Conservation (phyloP, 306 rosid species). For the Hippophae tibetana region DNA sequence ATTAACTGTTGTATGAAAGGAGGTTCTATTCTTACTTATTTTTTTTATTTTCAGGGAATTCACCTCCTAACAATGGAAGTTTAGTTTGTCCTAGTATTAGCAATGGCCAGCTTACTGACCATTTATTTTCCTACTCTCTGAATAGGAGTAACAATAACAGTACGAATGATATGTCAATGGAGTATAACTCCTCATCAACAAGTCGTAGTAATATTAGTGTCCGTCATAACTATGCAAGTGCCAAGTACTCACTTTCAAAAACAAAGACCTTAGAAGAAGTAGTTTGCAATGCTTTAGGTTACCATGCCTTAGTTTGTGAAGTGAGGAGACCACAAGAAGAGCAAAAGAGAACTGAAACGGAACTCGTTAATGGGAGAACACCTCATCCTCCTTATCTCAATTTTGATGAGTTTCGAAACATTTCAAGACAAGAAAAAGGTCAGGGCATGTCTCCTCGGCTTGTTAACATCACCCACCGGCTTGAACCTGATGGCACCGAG, state of each 20-base stretch:
- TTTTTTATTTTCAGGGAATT: constrained; percentile 25
- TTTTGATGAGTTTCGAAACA: constrained; percentile 40
- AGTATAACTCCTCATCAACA: constrained; percentile 34
- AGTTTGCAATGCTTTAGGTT: constrained; percentile 40
- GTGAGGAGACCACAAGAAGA: constrained; percentile 21
- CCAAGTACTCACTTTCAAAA: constrained; percentile 26
- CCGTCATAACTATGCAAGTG: constrained; percentile 23
- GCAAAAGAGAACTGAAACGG: constrained; percentile 16
- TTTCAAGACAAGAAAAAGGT: constrained; percentile 32
- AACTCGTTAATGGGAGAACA: constrained; percentile 21
- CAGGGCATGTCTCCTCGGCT: constrained; percentile 14
- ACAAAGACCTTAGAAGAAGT: constrained; percentile 35
- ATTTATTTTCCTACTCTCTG: constrained; percentile 22
- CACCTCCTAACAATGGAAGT: constrained; percentile 25
- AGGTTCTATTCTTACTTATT: background rate
- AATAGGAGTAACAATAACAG: constrained; percentile 19
- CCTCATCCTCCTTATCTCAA: constrained; percentile 34
- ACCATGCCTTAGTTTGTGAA: constrained; percentile 45
- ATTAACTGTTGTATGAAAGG: no score
- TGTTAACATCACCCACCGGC: constrained; percentile 52
- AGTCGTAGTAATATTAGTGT: constrained; percentile 18
- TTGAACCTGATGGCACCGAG: constrained; percentile 67
- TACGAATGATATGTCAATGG: constrained; percentile 30
- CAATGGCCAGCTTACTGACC: constrained; percentile 17
- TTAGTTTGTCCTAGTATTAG: constrained; percentile 18